Evolutionary conservation across 768 basidiomycete species (phyloP).

Genomic region (Tricholoma terreum): DNA sequence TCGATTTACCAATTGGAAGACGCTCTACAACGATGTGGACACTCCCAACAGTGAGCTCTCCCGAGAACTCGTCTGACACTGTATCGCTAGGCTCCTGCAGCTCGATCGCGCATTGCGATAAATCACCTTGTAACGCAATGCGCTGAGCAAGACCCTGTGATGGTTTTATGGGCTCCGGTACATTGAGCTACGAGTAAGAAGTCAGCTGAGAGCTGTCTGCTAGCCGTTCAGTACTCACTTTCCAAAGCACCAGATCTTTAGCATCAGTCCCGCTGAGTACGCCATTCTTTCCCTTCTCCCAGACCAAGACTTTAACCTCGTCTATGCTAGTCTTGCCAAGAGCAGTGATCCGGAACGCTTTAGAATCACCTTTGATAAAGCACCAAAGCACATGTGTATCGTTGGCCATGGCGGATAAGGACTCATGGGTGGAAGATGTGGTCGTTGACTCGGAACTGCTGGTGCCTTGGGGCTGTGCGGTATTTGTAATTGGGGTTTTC

Average conservation of each 20-base stretch:
- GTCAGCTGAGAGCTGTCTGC: not conserved
- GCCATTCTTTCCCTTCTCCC: not conserved
- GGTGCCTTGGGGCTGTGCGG: too few species aligned
- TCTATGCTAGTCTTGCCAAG: too few species aligned
- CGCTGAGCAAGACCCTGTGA: not conserved
- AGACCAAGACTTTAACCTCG: too few species aligned
- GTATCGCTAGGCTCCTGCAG: not conserved
- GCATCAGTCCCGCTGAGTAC: not conserved
- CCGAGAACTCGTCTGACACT: not conserved
- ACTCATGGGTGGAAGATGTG: too few species aligned
- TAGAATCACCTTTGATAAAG: too few species aligned
- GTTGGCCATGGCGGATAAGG: too few species aligned
- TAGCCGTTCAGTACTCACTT: not conserved
- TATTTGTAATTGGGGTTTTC: too few species aligned
- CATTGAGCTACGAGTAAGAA: not conserved
- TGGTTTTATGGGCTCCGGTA: not conserved
- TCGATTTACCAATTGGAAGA: too few species aligned
- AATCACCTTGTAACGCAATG: not conserved
- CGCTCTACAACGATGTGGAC: too few species aligned
- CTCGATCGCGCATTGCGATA: not conserved
- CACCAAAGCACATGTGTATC: too few species aligned
- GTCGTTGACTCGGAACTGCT: too few species aligned
- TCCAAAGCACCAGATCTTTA: not conserved
- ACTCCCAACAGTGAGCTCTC: not conserved
- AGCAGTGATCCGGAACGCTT: too few species aligned